Percentiles rank a stretch among this genome's conserved stretches.
Conservation (phyloP, 2,329 filamentous ascomycete species). For the Coleophoma crateriformis region DNA sequence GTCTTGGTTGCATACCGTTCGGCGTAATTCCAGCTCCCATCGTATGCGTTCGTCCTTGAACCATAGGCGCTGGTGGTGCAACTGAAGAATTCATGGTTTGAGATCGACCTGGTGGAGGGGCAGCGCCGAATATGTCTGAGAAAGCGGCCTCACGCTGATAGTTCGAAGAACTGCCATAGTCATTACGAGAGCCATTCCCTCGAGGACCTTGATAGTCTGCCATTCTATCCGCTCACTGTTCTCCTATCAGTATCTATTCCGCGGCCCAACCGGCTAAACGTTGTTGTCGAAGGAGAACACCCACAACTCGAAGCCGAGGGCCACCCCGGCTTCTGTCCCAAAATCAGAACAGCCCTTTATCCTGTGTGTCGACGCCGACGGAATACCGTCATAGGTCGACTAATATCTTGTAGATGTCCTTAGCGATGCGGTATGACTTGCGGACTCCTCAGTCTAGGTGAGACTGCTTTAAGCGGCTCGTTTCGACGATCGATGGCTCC, state of each 20-base stretch:
- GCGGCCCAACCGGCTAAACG: neutral
- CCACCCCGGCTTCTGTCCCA: slow-evolving; percentile 16
- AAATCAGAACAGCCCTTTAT: slow-evolving; percentile 12
- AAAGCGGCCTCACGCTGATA: slow-evolving; percentile 90
- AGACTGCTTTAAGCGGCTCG: slow-evolving; percentile 8
- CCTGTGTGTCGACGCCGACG: slow-evolving; percentile 16
- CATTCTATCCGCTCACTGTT: slow-evolving; percentile 27
- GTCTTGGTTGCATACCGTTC: slow-evolving; percentile 51
- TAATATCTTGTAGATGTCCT: slow-evolving; percentile 3
- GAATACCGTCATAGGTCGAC: slow-evolving; percentile 16
- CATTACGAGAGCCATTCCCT: slow-evolving; percentile 41
- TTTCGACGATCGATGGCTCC: neutral
- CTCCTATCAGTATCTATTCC: slow-evolving; percentile 3
- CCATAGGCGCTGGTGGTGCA: slow-evolving; percentile 46
- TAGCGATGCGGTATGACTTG: slow-evolving; percentile 3
- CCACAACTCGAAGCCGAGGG: slow-evolving; percentile 17
- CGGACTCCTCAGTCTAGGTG: neutral
- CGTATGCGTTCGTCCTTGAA: slow-evolving; percentile 70
- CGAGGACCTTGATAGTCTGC: slow-evolving; percentile 59
- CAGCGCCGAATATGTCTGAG: slow-evolving; percentile 88
- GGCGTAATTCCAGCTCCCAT: slow-evolving; percentile 44
- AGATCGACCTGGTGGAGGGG: slow-evolving; percentile 81
- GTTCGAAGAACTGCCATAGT: slow-evolving; percentile 41
- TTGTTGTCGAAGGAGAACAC: slow-evolving; percentile 1
- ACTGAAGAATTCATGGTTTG: slow-evolving; percentile 91